Conservation (phyloP, 2,329 filamentous ascomycete genomes). For the Talaromyces albobiverticillius region DNA sequence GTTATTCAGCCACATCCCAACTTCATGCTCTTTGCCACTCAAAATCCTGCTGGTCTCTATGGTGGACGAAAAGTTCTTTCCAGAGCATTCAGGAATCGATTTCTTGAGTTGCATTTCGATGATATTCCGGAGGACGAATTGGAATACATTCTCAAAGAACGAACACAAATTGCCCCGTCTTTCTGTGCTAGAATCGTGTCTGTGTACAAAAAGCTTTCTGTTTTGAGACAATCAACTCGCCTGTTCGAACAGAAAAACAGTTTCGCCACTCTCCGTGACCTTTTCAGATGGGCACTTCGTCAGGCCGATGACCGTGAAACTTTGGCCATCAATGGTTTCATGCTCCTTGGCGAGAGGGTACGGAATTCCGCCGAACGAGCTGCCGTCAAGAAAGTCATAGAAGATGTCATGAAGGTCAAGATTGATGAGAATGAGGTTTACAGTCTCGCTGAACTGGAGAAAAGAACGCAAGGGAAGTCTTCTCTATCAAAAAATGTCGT, state of each 20-base stretch:
- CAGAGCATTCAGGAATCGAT: slow-evolving; percentile 92
- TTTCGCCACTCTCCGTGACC: slow-evolving; percentile 91
- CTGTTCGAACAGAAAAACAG: slow-evolving; percentile 97
- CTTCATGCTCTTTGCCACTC: slow-evolving; percentile 97
- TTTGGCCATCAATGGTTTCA: slow-evolving; percentile 88
- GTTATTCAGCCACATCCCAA: slow-evolving; percentile 86
- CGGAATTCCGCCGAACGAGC: slow-evolving; percentile 82
- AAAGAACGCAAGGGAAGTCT: slow-evolving; percentile 48
- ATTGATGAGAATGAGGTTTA: slow-evolving; percentile 76
- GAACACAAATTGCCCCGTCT: slow-evolving; percentile 84
- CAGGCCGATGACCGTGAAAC: slow-evolving; percentile 82
- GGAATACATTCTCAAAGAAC: slow-evolving; percentile 82
- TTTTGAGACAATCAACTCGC: slow-evolving; percentile 82
- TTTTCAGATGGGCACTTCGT: slow-evolving; percentile 92
- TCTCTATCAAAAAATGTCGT: slow-evolving; percentile 58
- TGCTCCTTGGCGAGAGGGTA: slow-evolving; percentile 92
- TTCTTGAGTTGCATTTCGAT: slow-evolving; percentile 94
- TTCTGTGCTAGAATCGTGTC: slow-evolving; percentile 88
- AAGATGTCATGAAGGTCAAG: slow-evolving; percentile 81
- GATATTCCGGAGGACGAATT: slow-evolving; percentile 96
- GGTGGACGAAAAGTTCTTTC: slow-evolving; percentile 92
- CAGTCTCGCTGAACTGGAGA: slow-evolving; percentile 55
- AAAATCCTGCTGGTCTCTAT: slow-evolving; percentile 94
- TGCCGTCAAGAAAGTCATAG: slow-evolving; percentile 83
- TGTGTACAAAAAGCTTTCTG: slow-evolving; percentile 89